These are phyloP conservation scores for Paspalum vaginatum DNA, from an alignment of 176 grass and related monocot genomes.

Conservation along the genomic window DNA sequence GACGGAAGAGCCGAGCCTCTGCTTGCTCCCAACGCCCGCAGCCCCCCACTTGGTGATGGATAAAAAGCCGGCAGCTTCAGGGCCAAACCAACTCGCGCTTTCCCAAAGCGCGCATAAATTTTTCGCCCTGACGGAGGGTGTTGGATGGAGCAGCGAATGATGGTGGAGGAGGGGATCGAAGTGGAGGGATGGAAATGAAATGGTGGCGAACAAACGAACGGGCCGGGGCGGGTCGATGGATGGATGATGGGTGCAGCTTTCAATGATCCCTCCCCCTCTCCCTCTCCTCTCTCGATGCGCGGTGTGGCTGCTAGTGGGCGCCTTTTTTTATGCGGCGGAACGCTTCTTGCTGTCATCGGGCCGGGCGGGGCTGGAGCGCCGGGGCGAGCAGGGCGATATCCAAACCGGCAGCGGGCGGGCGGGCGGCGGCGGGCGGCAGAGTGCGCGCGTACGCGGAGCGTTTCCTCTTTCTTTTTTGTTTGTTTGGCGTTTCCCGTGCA, in stretches of 20 bases:
- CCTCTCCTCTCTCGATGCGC: not conserved
- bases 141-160: constrained; percentile 26
- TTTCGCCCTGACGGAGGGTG: not conserved
- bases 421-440: not conserved
- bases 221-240: constrained; percentile 38
- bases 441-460: constrained; percentile 12
- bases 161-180: not conserved
- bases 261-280: constrained; percentile 41
- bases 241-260: constrained; percentile 69
- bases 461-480: not conserved
- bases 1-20: not conserved
- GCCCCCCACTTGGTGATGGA: constrained; percentile 23
- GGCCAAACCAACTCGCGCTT: constrained; percentile 43
- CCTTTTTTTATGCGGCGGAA: constrained; percentile 43
- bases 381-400: not conserved
- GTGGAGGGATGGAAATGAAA: constrained; percentile 38
- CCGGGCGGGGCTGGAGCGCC: constrained; percentile 2
- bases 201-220: constrained; percentile 56
- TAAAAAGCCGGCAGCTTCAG: constrained; percentile 41
- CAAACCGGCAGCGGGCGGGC: not conserved
- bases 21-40: not conserved
- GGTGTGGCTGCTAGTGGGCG: constrained; percentile 42
- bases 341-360: constrained; percentile 35
- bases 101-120: constrained; percentile 43
- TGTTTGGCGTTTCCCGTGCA: not conserved